Percentiles rank a stretch among this genome's conserved stretches.
These are phyloP conservation scores for Ceratonia siliqua DNA, from an alignment of 306 rosid genomes.

Conservation along the genomic window DNA sequence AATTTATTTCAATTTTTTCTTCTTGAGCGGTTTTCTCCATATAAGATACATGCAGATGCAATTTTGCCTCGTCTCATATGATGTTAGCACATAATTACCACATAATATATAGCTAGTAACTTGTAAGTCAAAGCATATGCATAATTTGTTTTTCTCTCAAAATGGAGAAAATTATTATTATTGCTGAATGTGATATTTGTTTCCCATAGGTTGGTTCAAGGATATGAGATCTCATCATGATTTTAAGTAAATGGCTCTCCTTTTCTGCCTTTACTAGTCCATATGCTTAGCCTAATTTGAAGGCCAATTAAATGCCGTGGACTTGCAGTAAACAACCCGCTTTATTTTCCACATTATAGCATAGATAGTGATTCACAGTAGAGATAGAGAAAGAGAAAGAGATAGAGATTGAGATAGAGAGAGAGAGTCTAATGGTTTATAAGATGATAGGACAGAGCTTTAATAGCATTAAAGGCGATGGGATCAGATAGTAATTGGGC, in stretches of 20 bases:
- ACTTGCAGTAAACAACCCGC: slow-evolving; percentile 17
- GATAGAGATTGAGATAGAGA: not conserved
- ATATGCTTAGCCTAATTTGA: slow-evolving; percentile 29
- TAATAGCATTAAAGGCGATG: slow-evolving; percentile 35
- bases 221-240: not conserved
- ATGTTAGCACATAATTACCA: too few species aligned
- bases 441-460: slow-evolving; percentile 6
- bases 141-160: not conserved
- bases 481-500: slow-evolving; percentile 28
- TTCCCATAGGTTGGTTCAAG: not conserved
- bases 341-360: slow-evolving; percentile 28
- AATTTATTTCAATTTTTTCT: too few species aligned
- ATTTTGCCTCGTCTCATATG: too few species aligned
- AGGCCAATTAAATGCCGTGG: slow-evolving; percentile 40
- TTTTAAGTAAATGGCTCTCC: not conserved
- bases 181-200: not conserved
- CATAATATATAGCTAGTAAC: not conserved
- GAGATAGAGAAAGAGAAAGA: not conserved
- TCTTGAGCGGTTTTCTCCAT: too few species aligned
- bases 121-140: not conserved
- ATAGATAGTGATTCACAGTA: slow-evolving; percentile 9
- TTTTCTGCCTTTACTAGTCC: slow-evolving; percentile 4
- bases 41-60: too few species aligned
- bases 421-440: not conserved
- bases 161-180: not conserved